Base-by-base conservation (phyloP, 495 filamentous ascomycete genomes). In the Penicillium turbatum region DNA sequence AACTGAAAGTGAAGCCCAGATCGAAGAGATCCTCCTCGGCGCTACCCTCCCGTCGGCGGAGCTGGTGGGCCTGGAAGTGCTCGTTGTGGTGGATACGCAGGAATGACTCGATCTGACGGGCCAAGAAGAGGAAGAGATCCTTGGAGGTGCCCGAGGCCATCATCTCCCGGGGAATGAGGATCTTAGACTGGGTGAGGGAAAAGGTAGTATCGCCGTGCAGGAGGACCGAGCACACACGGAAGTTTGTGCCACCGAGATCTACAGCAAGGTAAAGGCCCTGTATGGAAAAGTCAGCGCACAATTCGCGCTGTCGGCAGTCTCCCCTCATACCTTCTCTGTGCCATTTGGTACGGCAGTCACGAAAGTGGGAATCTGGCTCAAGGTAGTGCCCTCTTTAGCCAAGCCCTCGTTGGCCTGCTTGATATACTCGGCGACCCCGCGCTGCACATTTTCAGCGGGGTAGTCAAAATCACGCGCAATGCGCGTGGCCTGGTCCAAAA, bases 361-460 rank as follows among this genome's bases (percentile, higher is more conserved):
- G 67, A 92, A 98, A 19, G 93, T 96, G 0, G 93, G 93, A 61
- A 98, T 98, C 75, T 97, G 95, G 71, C 85, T 89, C 79, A 98
- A 72, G 48, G 86, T 88, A 3, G 88, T 83, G 41, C 85, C 85
- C 61, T 89, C 82, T 65, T 88, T 86, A 41, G 82, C 68, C 64
- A 95, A 71, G n/a, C 89, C 93, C 79, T 95, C 88, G 48, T 85
- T 83, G 81, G 95, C 89, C 76, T 97, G 81, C 53, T 79, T 76
- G 42, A 96, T 81, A 60, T 95, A 98, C 63, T 95, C 90, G 42
- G 82, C 78, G 42, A 95, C 89, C 19, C 81, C 88, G 63, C 81
- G 84, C 57, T 86, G 84, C 53, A 96, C 83, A 69, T 92, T 80
- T 27, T 88, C 83, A 35, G 88, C 79, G 52, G 83, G 75, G 74